Conservation (phyloP, 2,329 filamentous ascomycete species). For the Fragosphaeria purpurea region DNA sequence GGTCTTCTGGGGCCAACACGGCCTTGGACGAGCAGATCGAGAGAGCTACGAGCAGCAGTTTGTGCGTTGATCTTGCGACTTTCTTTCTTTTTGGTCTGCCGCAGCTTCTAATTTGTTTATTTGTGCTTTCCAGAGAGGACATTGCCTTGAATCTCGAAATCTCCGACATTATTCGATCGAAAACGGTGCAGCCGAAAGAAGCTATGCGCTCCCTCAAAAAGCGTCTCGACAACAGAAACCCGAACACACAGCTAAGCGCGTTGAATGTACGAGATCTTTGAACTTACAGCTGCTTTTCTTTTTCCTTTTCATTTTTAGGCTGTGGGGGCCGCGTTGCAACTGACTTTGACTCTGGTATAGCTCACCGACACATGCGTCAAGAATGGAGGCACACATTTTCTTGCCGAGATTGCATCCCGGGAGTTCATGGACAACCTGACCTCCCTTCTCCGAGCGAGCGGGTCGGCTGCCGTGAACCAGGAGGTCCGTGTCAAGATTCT, state of each 20-base stretch:
- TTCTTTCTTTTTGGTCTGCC: neutral
- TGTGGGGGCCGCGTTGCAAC: too few relatives aligned
- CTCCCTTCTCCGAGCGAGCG: slow-evolving; percentile 76
- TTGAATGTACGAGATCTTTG: slow-evolving; percentile 54
- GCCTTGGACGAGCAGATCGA: slow-evolving; percentile 97
- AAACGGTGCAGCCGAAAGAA: slow-evolving; percentile 94
- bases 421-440: slow-evolving; percentile 98
- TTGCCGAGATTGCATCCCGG: slow-evolving; percentile 86
- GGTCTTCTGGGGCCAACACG: slow-evolving; percentile 84
- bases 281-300: too few relatives aligned
- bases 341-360: slow-evolving; percentile 25
- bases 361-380: slow-evolving; percentile 98
- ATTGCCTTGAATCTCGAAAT: slow-evolving; percentile 97
- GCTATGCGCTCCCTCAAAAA: slow-evolving; percentile 94
- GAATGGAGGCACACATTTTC: slow-evolving; percentile 92
- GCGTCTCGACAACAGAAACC: slow-evolving; percentile 94
- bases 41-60: slow-evolving; percentile 83
- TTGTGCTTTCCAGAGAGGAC: slow-evolving; percentile 57
- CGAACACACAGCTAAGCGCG: slow-evolving; percentile 91
- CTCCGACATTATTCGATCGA: slow-evolving; percentile 92
- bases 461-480: slow-evolving; percentile 62
- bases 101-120: neutral
- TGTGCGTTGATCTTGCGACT: slow-evolving; percentile 45
- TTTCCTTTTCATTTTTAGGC: too few relatives aligned
- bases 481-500: slow-evolving; percentile 86